These are phyloP conservation scores for Heteromeles arbutifolia DNA, from an alignment of 306 rosid species.

Conservation along the genomic window DNA sequence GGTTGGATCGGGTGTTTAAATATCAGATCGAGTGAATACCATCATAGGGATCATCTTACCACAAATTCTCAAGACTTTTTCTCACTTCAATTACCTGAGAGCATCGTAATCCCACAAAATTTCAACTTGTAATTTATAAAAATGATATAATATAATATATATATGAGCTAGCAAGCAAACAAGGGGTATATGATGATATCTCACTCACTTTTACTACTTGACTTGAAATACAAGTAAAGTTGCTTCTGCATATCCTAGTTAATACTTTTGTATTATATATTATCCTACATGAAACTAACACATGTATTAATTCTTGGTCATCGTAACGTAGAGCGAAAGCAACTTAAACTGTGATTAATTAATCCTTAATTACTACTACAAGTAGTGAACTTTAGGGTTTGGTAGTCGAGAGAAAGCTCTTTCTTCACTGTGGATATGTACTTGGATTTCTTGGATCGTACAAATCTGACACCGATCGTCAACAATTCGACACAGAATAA, in stretches of 20 bases:
- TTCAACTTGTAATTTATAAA: no score
- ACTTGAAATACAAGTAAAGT: constrained; percentile 4
- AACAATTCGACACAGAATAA: neutral
- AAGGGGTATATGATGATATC: no score
- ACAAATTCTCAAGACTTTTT: neutral
- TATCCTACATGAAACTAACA: no score
- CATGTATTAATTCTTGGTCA: neutral
- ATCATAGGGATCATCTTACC: neutral
- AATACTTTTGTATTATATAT: no score
- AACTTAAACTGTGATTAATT: neutral
- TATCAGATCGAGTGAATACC: neutral
- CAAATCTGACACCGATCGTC: neutral
- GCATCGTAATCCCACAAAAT: constrained; percentile 4
- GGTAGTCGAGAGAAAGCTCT: neutral
- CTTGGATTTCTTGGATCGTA: neutral
- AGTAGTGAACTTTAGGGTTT: neutral
- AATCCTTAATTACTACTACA: neutral
- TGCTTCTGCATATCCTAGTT: neutral
- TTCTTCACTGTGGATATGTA: neutral
- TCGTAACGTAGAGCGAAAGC: neutral
- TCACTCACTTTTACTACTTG: neutral
- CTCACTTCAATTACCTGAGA: neutral
- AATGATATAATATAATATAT: no score
- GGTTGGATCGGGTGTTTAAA: constrained; percentile 1
- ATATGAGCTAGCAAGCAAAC: no score